Percentiles rank a stretch among this genome's conserved stretches.
Evolutionary conservation across 192 early-diverging fungal species (phyloP).

Genomic region (Coemansia sp.): DNA sequence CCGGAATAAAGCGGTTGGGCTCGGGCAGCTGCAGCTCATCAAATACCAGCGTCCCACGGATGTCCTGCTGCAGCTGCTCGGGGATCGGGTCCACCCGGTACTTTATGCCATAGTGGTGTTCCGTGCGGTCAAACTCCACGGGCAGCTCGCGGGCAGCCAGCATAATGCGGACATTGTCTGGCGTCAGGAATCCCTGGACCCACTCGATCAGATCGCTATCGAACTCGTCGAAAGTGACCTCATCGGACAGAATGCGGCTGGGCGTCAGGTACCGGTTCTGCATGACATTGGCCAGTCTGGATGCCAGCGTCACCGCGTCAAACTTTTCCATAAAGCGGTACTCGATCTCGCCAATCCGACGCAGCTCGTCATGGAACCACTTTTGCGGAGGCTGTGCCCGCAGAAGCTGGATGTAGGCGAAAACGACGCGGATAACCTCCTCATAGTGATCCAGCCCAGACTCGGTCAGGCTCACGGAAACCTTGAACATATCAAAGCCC

Average conservation of each 20-base stretch:
- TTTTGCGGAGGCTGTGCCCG: constrained; percentile 65
- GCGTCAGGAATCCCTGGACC: constrained; percentile 58
- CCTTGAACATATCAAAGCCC: constrained; percentile 68
- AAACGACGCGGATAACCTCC: constrained; percentile 76
- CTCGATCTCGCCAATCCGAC: constrained; percentile 44
- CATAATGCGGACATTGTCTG: constrained; percentile 63
- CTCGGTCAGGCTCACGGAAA: constrained; percentile 80
- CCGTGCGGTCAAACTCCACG: constrained; percentile 55
- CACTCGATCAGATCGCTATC: constrained; percentile 65
- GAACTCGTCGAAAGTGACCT: constrained; percentile 64
- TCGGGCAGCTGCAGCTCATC: constrained; percentile 67
- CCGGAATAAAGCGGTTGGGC: constrained; percentile 85
- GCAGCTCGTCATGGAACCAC: constrained; percentile 81
- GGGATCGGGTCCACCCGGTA: constrained; percentile 68
- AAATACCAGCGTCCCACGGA: constrained; percentile 12
- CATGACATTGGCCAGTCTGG: constrained; percentile 71
- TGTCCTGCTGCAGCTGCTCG: constrained; percentile 46
- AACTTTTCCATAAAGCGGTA: constrained; percentile 80
- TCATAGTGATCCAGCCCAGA: constrained; percentile 73
- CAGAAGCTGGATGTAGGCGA: constrained; percentile 88
- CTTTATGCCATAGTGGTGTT: constrained; percentile 79
- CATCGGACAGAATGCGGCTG: constrained; percentile 64
- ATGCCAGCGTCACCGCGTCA: constrained; percentile 63
- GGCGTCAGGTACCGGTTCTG: constrained; percentile 71
- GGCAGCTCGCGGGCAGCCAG: constrained; percentile 47